Base-by-base conservation (phyloP, 2,329 filamentous ascomycete genomes). In the Fonsecaea pugnacius region DNA sequence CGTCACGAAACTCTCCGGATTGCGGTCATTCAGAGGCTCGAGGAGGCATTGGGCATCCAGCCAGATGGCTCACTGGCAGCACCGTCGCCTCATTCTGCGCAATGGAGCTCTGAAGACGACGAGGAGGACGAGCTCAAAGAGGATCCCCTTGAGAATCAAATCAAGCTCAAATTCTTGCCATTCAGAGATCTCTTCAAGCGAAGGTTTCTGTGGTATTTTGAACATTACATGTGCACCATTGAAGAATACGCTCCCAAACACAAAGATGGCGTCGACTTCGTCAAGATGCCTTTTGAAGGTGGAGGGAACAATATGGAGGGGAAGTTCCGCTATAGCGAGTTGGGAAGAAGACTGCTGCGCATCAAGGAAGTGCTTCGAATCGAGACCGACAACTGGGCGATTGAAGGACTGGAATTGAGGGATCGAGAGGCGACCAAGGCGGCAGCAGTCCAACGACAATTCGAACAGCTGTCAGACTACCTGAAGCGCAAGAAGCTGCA, bases 151-250 rank as follows among this genome's bases (percentile, higher is more conserved):
- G 79, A 81, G 27, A 74, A 82, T 62, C 82, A 79, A 57, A 79
- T 83, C 21, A 80, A 78, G 64, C 73, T 85, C 0, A 83, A 86
- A 0, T 96, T 92, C 75, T 90, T 96, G 70, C 91, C 92, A 0
- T 98, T 98, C 79, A 89, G 88, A 70, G 94, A 98, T 73, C 82
- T 96, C 4, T 91, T 90, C 82, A 98, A 98, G 78, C 88, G 90
- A 40, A 87, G 93, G 1, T 97, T 98, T 74, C 80, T 98, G 14
- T 98, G 95, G 95, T 98, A 98, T 78, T 96, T 91, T 75, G 90
- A 96, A 70, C 90, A 90, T 2, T 98, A 98, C 73, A 80, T 95
- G 24, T 80, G 84, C 3, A 84, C 89, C 1, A 88, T 96, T 58
- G 82, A 87, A 40, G 83, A 87, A 65, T 90, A 88, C 32, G 76